Evolutionary conservation across 78 protist species (phyloP).

Genomic region (Cavenderia fasciculata): DNA sequence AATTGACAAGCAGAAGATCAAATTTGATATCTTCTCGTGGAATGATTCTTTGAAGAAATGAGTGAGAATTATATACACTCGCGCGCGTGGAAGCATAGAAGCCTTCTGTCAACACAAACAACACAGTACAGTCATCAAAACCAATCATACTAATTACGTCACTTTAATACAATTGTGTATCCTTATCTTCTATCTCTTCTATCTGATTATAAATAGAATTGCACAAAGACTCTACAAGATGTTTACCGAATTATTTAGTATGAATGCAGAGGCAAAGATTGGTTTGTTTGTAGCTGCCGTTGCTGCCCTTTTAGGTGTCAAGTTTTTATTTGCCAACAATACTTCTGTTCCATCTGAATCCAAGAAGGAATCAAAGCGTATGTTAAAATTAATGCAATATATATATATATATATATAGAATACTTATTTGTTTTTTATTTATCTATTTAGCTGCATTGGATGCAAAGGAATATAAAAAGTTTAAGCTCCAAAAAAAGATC

Average conservation of each 20-base stretch:
- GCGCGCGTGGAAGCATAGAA: no score
- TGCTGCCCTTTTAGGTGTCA: not conserved
- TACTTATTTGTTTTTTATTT: not conserved
- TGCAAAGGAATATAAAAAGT: conserved; percentile 58
- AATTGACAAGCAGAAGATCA: no score
- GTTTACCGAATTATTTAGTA: not conserved
- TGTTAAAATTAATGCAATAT: not conserved
- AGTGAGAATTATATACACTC: no score
- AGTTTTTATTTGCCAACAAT: not conserved
- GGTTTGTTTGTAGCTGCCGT: conserved; percentile 19
- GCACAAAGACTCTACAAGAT: no score
- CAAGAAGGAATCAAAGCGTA: conserved; percentile 7
- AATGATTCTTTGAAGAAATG: no score
- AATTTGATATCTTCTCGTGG: no score
- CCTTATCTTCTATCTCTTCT: no score
- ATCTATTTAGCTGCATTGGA: conserved; percentile 48
- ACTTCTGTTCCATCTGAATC: not conserved
- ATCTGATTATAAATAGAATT: no score
- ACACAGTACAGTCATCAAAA: no score
- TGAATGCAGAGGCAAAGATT: not conserved
- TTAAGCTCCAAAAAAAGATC: conserved; percentile 44
- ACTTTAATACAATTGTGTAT: no score
- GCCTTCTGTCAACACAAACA: no score
- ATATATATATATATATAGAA: not conserved
- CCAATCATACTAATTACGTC: no score